These are phyloP conservation scores for Neoboletus brunneissimus DNA, from an alignment of 768 basidiomycete genomes.

Conservation along the genomic window DNA sequence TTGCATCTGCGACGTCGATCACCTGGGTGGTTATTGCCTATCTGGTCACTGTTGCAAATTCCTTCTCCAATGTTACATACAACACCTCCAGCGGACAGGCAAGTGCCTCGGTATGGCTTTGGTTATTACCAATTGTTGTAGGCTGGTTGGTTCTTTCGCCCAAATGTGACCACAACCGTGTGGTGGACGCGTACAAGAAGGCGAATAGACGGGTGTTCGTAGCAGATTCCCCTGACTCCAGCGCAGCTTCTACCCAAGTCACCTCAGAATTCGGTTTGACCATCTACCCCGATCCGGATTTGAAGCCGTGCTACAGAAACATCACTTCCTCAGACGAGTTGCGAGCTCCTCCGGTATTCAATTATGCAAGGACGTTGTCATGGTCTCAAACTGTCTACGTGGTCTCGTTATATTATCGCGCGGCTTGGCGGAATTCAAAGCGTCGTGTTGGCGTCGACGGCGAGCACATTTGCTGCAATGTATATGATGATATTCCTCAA, in stretches of 20 bases:
- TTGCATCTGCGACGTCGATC: conserved; percentile 39
- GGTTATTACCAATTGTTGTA: conserved; percentile 41
- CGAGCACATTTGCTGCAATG: background rate
- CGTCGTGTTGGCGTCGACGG: conserved; percentile 3
- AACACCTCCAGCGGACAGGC: conserved; percentile 37
- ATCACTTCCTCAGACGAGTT: conserved; percentile 23
- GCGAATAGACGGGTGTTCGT: conserved; percentile 11
- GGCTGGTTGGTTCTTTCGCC: conserved; percentile 43
- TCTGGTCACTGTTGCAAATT: conserved; percentile 17
- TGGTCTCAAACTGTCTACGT: conserved; percentile 21
- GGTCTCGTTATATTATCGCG: conserved; percentile 16
- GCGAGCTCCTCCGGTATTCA: conserved; percentile 23
- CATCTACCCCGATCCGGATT: conserved; percentile 9
- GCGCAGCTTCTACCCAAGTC: background rate
- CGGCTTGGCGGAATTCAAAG: conserved; percentile 11
- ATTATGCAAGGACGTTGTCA: conserved; percentile 22
- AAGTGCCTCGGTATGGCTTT: conserved; percentile 42
- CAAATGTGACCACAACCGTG: conserved; percentile 35
- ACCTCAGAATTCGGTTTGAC: conserved; percentile 13
- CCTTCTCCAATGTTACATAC: conserved; percentile 18
- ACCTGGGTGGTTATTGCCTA: conserved; percentile 46
- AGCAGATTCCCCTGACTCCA: background rate
- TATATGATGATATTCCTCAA: background rate
- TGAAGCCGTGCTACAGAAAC: background rate
- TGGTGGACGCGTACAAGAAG: conserved; percentile 19